These are phyloP conservation scores for Avicennia marina DNA, from an alignment of 257 asterid species.

Conservation along the genomic window DNA sequence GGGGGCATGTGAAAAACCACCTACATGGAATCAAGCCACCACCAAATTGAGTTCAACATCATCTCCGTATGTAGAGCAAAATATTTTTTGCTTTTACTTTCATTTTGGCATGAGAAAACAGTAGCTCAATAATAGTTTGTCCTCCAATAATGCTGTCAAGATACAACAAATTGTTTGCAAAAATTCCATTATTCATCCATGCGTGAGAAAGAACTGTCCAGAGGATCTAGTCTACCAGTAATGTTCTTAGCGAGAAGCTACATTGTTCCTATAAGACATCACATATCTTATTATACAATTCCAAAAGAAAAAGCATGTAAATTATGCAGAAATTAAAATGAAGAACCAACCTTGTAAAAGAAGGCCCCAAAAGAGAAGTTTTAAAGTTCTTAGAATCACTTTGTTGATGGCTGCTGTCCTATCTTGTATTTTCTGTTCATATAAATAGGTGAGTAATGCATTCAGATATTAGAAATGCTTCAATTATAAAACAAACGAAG, in stretches of 20 bases:
- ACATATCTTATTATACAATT: background rate
- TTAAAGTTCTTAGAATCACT: conserved; percentile 61
- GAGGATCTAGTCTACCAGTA: background rate
- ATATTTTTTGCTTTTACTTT: background rate
- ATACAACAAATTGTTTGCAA: background rate
- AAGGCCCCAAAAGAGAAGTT: conserved; percentile 79
- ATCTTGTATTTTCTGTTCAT: conserved; percentile 46
- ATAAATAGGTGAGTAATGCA: conserved; percentile 4
- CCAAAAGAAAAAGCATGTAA: background rate
- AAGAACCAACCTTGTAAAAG: conserved; percentile 63
- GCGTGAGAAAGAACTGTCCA: background rate
- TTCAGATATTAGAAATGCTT: background rate
- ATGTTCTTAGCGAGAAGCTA: background rate
- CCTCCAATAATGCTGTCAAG: background rate
- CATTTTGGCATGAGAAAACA: background rate
- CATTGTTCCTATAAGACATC: background rate
- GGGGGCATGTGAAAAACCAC: conserved; percentile 80
- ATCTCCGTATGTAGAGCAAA: background rate
- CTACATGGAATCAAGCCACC: conserved; percentile 25
- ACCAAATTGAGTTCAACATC: background rate
- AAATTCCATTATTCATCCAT: background rate
- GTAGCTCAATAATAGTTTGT: background rate
- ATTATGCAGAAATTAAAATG: conserved; percentile 10
- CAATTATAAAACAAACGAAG: background rate
- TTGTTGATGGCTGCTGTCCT: conserved; percentile 38